Percentiles rank a stretch among this genome's conserved stretches.
Conservation (phyloP, 208 protist species). For the Trypanosoma scelopori region DNA sequence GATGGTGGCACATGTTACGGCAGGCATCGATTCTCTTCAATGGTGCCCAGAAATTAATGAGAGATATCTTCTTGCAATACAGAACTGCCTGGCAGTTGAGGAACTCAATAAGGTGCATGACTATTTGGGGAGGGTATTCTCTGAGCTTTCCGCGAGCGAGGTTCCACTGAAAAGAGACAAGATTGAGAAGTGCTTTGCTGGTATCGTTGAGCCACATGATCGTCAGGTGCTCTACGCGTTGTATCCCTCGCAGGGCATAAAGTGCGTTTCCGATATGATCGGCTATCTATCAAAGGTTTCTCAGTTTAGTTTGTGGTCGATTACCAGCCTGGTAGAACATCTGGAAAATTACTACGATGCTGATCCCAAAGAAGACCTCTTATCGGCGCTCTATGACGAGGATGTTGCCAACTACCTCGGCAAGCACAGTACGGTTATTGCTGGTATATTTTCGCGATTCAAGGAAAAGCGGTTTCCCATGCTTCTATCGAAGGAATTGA, state of each 20-base stretch:
- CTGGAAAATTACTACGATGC: slow-evolving; percentile 67
- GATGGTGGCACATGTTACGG: slow-evolving; percentile 75
- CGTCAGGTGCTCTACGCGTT: slow-evolving; percentile 65
- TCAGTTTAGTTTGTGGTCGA: slow-evolving; percentile 61
- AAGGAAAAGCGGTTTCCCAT: slow-evolving; percentile 41
- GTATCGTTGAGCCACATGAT: slow-evolving; percentile 52
- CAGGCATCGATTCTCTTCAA: slow-evolving; percentile 62
- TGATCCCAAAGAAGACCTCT: slow-evolving; percentile 56
- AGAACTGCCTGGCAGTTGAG: slow-evolving; percentile 51
- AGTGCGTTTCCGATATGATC: slow-evolving; percentile 57
- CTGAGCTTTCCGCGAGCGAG: slow-evolving; percentile 36
- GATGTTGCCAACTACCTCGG: slow-evolving; percentile 46
- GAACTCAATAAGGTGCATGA: slow-evolving; percentile 71
- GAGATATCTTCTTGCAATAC: slow-evolving; percentile 59
- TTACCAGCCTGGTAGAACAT: slow-evolving; percentile 59
- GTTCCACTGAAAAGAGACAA: slow-evolving; percentile 62
- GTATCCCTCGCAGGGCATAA: slow-evolving; percentile 68
- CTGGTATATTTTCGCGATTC: slow-evolving; percentile 42
- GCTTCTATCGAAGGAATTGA: slow-evolving; percentile 39
- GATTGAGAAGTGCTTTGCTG: slow-evolving; percentile 54
- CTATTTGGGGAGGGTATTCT: slow-evolving; percentile 64
- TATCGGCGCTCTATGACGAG: slow-evolving; percentile 33
- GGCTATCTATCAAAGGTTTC: slow-evolving; percentile 78
- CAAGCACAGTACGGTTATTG: slow-evolving; percentile 31
- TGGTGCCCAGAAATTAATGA: slow-evolving; percentile 62